Conservation (phyloP, 257 asterid genomes). For the Solanum sejunctum region DNA sequence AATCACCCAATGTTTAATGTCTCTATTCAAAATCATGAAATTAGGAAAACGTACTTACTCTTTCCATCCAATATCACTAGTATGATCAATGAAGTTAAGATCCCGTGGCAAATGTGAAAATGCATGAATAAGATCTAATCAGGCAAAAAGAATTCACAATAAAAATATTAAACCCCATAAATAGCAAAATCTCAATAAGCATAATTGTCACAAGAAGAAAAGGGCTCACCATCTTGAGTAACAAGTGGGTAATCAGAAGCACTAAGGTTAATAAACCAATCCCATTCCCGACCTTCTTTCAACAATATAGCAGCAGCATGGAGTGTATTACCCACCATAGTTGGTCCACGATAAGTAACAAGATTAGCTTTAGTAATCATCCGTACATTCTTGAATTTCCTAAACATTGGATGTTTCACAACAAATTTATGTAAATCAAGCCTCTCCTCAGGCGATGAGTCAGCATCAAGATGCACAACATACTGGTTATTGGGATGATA, state of each 20-base stretch:
- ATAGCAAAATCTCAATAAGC: not conserved
- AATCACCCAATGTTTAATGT: not conserved
- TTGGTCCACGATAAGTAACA: constrained; percentile 93
- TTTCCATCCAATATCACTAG: constrained; percentile 78
- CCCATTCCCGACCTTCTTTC: constrained; percentile 47
- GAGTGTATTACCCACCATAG: constrained; percentile 85
- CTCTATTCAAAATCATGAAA: not conserved
- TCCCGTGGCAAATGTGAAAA: constrained; percentile 77
- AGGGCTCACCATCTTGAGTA: not conserved
- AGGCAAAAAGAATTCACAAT: not conserved
- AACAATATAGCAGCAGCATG: constrained; percentile 89
- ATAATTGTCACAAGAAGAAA: not conserved
- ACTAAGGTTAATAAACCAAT: not conserved
- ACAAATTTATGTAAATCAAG: constrained; percentile 55
- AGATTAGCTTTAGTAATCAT: constrained; percentile 82
- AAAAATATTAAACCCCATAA: not conserved
- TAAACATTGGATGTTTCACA: constrained; percentile 13
- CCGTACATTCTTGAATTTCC: constrained; percentile 55
- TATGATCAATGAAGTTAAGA: constrained; percentile 42
- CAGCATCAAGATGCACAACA: constrained; percentile 85
- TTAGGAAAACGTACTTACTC: constrained; percentile 42
- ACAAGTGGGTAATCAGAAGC: not conserved
- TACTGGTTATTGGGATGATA: constrained; percentile 79
- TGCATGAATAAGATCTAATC: constrained; percentile 74
- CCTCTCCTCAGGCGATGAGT: constrained; percentile 62